These are phyloP conservation scores for Hymenoscyphus fraxineus DNA, from an alignment of 2,329 filamentous ascomycete species.

Conservation along the genomic window DNA sequence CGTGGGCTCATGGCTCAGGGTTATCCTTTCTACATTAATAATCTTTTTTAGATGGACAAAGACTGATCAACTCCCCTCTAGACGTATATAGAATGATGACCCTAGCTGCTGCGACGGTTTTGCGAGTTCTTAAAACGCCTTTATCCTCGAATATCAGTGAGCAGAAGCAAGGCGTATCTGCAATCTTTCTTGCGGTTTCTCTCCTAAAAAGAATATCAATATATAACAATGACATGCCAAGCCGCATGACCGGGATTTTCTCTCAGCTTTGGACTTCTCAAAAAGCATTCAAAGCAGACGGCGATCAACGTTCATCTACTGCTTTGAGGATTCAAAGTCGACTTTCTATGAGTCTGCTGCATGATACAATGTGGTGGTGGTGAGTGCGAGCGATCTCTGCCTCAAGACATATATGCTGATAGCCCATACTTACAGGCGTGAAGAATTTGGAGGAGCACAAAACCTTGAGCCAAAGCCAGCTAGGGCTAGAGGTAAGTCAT, in stretches of 20 bases:
- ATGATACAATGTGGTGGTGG: slow-evolving; percentile 19
- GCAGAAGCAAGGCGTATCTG: slow-evolving; percentile 7
- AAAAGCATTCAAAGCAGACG: slow-evolving; percentile 9
- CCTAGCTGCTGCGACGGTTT: slow-evolving; percentile 12
- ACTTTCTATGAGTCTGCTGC: slow-evolving; percentile 17
- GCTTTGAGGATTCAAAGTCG: slow-evolving; percentile 15
- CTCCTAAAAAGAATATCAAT: slow-evolving; percentile 13
- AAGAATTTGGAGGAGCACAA: slow-evolving; percentile 16
- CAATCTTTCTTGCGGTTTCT: slow-evolving; percentile 15
- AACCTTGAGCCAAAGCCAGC: slow-evolving; percentile 7
- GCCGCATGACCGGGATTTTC: slow-evolving; percentile 15
- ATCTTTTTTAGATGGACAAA: not conserved
- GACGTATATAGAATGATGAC: slow-evolving; percentile 15
- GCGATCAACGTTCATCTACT: slow-evolving; percentile 1
- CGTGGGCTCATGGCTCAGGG: not conserved
- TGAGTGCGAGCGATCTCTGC: not conserved
- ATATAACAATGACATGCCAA: slow-evolving; percentile 17
- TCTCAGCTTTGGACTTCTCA: slow-evolving; percentile 16
- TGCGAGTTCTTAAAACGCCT: slow-evolving; percentile 14
- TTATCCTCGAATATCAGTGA: slow-evolving; percentile 11
- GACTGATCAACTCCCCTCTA: not conserved
- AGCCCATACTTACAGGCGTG: slow-evolving; percentile 3
- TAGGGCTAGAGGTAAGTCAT: slow-evolving; percentile 3
- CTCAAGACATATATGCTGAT: not conserved
- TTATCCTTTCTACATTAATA: not conserved